These are phyloP conservation scores for Noccaea bulbosa DNA, from an alignment of 345 rosid genomes.

Conservation along the genomic window DNA sequence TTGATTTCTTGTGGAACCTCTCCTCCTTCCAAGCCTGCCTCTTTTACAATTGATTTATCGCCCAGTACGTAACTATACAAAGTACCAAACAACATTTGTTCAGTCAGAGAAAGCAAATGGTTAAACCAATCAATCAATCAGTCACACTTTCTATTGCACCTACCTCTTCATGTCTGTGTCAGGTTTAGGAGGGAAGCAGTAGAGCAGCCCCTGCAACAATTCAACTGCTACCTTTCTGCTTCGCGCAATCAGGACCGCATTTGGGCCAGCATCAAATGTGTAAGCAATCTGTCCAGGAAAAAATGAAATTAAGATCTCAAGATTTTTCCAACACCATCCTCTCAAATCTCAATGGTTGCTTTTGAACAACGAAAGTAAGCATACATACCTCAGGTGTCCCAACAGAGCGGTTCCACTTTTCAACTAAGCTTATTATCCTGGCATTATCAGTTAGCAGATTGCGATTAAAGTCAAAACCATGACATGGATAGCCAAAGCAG, in stretches of 20 bases:
- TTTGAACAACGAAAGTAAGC: conserved; percentile 9
- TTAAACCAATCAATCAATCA: conserved; percentile 1
- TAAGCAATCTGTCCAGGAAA: conserved; percentile 72
- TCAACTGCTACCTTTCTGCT: conserved; percentile 66
- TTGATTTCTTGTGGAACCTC: conserved; percentile 67
- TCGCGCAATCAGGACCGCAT: conserved; percentile 79
- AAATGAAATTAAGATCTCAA: neutral
- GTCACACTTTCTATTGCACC: neutral
- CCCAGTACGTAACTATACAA: conserved; percentile 72
- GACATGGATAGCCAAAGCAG: conserved; percentile 10
- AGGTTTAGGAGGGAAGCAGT: conserved; percentile 78
- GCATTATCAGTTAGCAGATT: conserved; percentile 23
- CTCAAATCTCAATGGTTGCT: neutral
- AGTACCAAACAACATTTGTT: neutral
- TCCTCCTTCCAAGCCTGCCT: conserved; percentile 67
- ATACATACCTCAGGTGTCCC: conserved; percentile 76
- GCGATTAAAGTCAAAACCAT: neutral
- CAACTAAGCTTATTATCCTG: conserved; percentile 86
- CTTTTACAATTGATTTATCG: conserved; percentile 76
- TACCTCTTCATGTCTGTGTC: conserved; percentile 79
- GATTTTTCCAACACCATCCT: neutral
- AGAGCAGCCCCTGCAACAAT: conserved; percentile 80
- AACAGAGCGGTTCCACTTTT: conserved; percentile 81
- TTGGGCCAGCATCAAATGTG: conserved; percentile 97
- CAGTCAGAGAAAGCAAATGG: neutral